Base-by-base conservation (phyloP, 805 yeast genomes). In the Ogataea sp. region DNA sequence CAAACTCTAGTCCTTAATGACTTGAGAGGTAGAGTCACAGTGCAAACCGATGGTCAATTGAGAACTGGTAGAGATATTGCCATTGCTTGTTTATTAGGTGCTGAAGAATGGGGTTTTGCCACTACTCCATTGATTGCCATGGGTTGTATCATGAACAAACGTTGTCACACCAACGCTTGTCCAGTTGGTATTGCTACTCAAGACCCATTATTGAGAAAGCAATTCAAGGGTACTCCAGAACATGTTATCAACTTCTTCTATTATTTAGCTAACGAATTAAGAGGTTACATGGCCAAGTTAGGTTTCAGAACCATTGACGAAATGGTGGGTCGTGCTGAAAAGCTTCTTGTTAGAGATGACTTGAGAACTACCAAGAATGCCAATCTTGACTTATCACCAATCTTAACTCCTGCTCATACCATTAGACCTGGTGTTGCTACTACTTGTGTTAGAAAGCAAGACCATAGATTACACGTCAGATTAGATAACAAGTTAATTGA, bases 171-270 rank as follows among this genome's bases (percentile, higher is more conserved):
- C 43, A 85, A 86, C 67, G 78, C 95, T 30, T 90, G 98, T 65
- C 96, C 98, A 23, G 98, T 90, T 37, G 98, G 98, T 67, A 85
- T 90, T 68, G 98, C 98, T 34, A 90, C 98, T 24, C 98, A 93
- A 65, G 97, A 90, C 62, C 97, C 97, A 16, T 86, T 80, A 49
- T 73, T 90, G 50, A 78, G 98, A 66, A 77, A 77, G 65, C 93
- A 90, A 65, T 90, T 90, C 67, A 72, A 76, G 55, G 98, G 98
- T 58, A 89, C 96, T 37, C 98, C 98, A 38, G 98, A 90, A 67
- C 97, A 90, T 58, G 97, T 90, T 43, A 89, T 90, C 65, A 90
- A 90, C 73, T 93, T 90, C 73, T 93, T 93, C 75, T 90, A 83
- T 71, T 93, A 89, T 67, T 71, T 90, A 60, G 80, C 96, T 41